phyloP scores from a whole-genome alignment of 108 stramenopile genomes.

The Aurantiochytrium sp. region DNA sequence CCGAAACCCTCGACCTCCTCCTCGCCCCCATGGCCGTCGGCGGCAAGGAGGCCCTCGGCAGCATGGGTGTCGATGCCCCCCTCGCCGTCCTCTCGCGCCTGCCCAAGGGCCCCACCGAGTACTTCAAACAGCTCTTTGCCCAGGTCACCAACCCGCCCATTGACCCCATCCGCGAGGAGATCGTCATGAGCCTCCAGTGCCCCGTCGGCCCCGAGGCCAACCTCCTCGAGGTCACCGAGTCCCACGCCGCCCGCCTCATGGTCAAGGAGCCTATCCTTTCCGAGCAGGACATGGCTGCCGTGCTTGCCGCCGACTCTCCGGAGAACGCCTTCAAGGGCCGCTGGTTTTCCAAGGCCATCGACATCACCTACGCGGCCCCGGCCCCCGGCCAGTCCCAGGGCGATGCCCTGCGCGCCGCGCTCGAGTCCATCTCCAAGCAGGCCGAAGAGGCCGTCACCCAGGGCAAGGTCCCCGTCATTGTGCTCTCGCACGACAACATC shows the following conservation, averaged over 20 bases:
- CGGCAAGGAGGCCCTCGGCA: constrained; percentile 86
- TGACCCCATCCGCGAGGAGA: constrained; percentile 93
- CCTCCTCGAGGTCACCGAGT: constrained; percentile 64
- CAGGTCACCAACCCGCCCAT: constrained; percentile 98
- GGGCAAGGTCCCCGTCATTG: constrained; percentile 71
- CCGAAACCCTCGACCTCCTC: constrained; percentile 86
- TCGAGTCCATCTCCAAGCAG: constrained; percentile 82
- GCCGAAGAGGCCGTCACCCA: constrained; percentile 76
- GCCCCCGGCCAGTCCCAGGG: constrained; percentile 56
- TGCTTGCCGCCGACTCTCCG: constrained; percentile 70
- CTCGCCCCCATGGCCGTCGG: constrained; percentile 81
- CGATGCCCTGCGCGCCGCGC: constrained; percentile 77
- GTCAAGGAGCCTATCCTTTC: constrained; percentile 82
- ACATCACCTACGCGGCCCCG: constrained; percentile 73
- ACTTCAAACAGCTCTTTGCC: constrained; percentile 97
- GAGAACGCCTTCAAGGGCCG: constrained; percentile 53
- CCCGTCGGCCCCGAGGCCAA: constrained; percentile 89
- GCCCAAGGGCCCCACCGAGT: constrained; percentile 82
- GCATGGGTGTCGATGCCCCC: constrained; percentile 96
- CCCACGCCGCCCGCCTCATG: constrained; percentile 74
- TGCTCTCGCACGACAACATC: constrained; percentile 75
- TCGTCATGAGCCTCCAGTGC: constrained; percentile 93
- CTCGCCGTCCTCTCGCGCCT: constrained; percentile 85
- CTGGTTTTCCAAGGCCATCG: constrained; percentile 72
- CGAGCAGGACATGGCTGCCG: constrained; percentile 78